Evolutionary conservation across 148 eudicot genomes (phyloP), one percentile per base, ranked within the genome.

Genomic region (Cornus kousa): DNA sequence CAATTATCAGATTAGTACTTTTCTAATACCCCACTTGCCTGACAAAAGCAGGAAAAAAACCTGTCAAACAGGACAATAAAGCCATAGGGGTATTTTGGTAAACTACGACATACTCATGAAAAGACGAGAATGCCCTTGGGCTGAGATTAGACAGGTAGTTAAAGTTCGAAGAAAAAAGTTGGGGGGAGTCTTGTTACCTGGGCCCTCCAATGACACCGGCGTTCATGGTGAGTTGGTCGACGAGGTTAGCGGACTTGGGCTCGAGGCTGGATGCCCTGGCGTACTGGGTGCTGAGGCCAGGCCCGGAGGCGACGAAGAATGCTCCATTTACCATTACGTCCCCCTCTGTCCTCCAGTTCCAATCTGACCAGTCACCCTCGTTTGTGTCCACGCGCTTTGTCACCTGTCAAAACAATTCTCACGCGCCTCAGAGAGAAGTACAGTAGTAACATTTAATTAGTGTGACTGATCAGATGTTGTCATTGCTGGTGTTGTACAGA

Each of bases 201-300:
- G 93, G 85, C n/a, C 84, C 91, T 31, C 94, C 94, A 67, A 87
- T 80, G 65, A 85, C 96, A 72, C 98, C 98, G 33, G 98, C 87
- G 74, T 90, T 83, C 53, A 80, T 55, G 31, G 98, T 93, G 79
- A 93, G 89, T 62, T 84, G 96, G 75, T 82, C 86, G 9, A 93
- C 77, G 24, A 87, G 87, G 7, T 46, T 71, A 32, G 88, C 92
- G 10, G 98, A 87, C 74, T 79, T 93, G 72, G 98, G 87, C 75
- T 87, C 88, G 7, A 80, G 67, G 28, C 98, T 93, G 16, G 85
- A 81, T n/a, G 98, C 98, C 87, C 85, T 93, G 7, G 89, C 79
- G 77, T 93, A 93, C 71, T 87, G 85, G 13, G 79, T 70, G 79
- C 78, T 81, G 37, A 91, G 83, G 2, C 93, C 91, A 5, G 75